Evolutionary conservation across 345 rosid genomes (phyloP), one percentile per base, ranked within the genome.

Genomic region (Mercurialis annua): DNA sequence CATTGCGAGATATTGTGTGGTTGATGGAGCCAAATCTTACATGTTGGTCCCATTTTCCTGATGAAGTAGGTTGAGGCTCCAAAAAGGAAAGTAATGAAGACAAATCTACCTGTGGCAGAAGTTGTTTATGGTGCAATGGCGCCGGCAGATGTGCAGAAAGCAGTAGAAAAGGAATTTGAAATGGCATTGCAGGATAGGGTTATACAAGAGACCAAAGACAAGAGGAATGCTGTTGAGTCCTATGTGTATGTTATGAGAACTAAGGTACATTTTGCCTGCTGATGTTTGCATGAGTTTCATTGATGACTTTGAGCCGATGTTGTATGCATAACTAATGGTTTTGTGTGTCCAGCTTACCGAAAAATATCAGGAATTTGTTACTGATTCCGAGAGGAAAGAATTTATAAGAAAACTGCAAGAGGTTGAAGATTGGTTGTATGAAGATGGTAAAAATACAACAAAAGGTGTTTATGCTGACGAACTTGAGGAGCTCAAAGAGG

Each of bases 121-220:
- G 29, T 78, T 53, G 88, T 94, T n/a, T 80, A 89, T 26, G 98
- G 99, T 69, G 92, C 83, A 63, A 53, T 92, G 87, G 55, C 44
- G 11, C 62, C 90, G 27, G 85, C 67, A 24, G 99, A 94, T 69
- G 76, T 94, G 36, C 86, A 92, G 64, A 88, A 92, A 74, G 97
- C 96, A 18, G 81, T 94, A 6, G 99, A 94, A 75, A 92, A 90
- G 74, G 99, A 94, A 69, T 94, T 86, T 70, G 98, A 94, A 81
- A 91, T 94, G 99, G 98, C 99, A 72, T 78, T 94, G 78, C 99
- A 91, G 80, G 99, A 94, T 70, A 85, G 97, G 43, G 85, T 94
- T 29, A 94, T 94, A 98, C 98, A 94, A 76, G 99, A 94, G 73
- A 94, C 99, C 14, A 91, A 94, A 70, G 99, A 94, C 75, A 76